These are phyloP conservation scores for Lactifluus rugatus DNA, from an alignment of 768 basidiomycete species.

Conservation along the genomic window DNA sequence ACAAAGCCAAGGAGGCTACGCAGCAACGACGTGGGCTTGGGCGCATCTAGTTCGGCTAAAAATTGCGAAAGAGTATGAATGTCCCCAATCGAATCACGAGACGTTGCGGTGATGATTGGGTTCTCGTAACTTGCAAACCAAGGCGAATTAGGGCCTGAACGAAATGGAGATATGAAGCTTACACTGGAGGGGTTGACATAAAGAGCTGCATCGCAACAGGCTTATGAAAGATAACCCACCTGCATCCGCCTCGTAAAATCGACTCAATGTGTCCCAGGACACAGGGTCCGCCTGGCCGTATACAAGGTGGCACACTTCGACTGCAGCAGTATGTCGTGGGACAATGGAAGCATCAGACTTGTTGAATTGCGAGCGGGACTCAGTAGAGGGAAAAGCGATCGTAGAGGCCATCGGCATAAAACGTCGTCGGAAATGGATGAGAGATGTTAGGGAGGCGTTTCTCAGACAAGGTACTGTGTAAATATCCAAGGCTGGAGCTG, in stretches of 20 bases:
- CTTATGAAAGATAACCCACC: slow-evolving; percentile 33
- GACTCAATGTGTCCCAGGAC: slow-evolving; percentile 44
- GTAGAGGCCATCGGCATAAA: slow-evolving; percentile 24
- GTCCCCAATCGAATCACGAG: slow-evolving; percentile 61
- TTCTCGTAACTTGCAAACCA: slow-evolving; percentile 56
- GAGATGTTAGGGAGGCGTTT: background rate
- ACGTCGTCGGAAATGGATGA: slow-evolving; percentile 24
- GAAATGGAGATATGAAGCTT: slow-evolving; percentile 13
- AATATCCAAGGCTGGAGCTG: background rate
- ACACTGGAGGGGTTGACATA: slow-evolving; percentile 16
- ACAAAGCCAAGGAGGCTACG: slow-evolving; percentile 43
- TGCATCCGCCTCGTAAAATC: slow-evolving; percentile 64
- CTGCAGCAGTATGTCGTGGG: slow-evolving; percentile 45
- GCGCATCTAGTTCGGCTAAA: slow-evolving; percentile 52
- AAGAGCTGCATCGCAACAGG: background rate
- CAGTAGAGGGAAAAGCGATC: slow-evolving; percentile 16
- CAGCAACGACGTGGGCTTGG: slow-evolving; percentile 54
- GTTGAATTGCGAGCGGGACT: slow-evolving; percentile 2
- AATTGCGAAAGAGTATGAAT: slow-evolving; percentile 55
- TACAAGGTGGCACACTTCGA: slow-evolving; percentile 62
- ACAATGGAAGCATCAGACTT: slow-evolving; percentile 20
- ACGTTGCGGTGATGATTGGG: slow-evolving; percentile 65
- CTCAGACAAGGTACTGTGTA: background rate
- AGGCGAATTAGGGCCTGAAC: slow-evolving; percentile 32
- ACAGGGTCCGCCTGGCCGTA: slow-evolving; percentile 44